Evolutionary conservation across 2,329 filamentous ascomycete species (phyloP), one percentile per base, ranked within the genome.

Genomic region (Samsoniella hepiali): DNA sequence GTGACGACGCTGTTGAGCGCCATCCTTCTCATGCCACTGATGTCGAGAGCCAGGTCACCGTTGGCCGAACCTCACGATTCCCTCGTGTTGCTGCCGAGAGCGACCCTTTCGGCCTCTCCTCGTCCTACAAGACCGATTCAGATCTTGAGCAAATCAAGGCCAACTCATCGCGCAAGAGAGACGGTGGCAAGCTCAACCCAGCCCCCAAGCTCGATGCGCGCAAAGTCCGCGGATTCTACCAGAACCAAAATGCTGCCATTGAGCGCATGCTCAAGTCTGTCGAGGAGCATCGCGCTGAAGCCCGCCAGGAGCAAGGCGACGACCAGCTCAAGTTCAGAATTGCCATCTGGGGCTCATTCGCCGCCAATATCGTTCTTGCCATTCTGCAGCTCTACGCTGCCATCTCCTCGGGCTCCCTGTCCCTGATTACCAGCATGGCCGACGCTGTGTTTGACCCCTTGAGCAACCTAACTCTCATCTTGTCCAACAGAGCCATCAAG

Each of bases 391-490:
- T 97, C 44, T 99, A 96, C 73, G 95, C 89, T 50, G 95, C 95
- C 65, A 84, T 91, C 53, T 86, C 90, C 0, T 97, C 93, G 0
- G 88, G 90, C 54, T 97, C 93, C n/a, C 84, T 98, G 42, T 97
- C 94, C 5, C 87, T 99, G 54, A 97, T 98, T 79, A 97, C 95
- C 17, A 99, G 94, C 67, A 96, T 96, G 91, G 94, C 93, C 17
- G 95, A 99, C 76, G 88, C 93, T 58, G 83, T 98, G 68, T 98
- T 98, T 77, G 95, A 98, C 73, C 95, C 93, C 9, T 73, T 96
- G 71, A 94, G 90, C 71, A 97, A 97, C 72, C 75, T 97, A 59
- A 94, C 91, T 1, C 83, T 98, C 15, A 92, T 98, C 64, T 76
- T 97, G 44, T 92, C 90, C 65, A 90, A 93, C 75, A 91, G 94